Base-by-base conservation (phyloP, 1,284 basidiomycete species). In the Marasmius sp. region DNA sequence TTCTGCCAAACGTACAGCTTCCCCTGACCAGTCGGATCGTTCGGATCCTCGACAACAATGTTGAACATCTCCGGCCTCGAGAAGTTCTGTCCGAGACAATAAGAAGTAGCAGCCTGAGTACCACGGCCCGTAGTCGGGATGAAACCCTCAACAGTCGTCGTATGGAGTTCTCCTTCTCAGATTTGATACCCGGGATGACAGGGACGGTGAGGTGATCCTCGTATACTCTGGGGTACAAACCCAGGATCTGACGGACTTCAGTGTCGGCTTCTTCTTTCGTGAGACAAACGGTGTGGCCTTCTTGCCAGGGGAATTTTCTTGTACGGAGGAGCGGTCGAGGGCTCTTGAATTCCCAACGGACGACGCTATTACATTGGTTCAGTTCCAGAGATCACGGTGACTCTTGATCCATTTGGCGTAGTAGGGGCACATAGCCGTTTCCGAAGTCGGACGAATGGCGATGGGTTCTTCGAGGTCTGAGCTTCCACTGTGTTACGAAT, bases 271-370 rank as follows among this genome's bases (percentile, higher is more conserved):
- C 95, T 12, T 82, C 72, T 75, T 95, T 92, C 68, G 92, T 93
- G 58, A 97, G 82, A 79, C 93, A 89, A 1, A 97, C 97, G 6
- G 97, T 98, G 82, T 99, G 97, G 52, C 97, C 97, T 78, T 99
- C 97, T 80, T 99, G 97, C 97, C 97, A 99, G 39, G 99, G 82
- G 85, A 98, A 99, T 80, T 99, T 97, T 72, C 97, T 93, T 2
- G 97, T 99, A 65, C 97, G 94, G 48, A 99, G 85, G 92, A 99
- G 99, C 2, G 97, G 97, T 78, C 98, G 95, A 59, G 97, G 97
- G 77, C 97, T 97, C 81, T 99, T 99, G 85, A 99, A 99, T 77
- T 99, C 97, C 97, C 97, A 99, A 65, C 97, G 91, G 34, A 99
- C 97, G 70, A 99, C 96, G 68, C 89, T 95, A 82, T 98, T 98